Percentiles rank a stretch among this genome's conserved stretches.
phyloP scores from a whole-genome alignment of 768 basidiomycete species.

The Rubroboletus pulcherrimus region DNA sequence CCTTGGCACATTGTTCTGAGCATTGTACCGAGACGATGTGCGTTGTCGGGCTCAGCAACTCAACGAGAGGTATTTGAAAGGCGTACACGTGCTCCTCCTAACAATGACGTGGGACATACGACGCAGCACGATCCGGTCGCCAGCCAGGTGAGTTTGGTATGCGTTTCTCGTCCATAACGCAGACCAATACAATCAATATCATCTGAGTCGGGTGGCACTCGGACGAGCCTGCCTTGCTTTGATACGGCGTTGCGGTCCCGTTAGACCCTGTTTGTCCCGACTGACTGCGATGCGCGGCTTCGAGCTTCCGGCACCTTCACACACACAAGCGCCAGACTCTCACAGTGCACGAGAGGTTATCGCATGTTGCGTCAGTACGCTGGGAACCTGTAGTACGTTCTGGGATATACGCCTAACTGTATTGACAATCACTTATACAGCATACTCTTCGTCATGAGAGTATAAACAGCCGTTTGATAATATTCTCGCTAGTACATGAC shows the following conservation, averaged over 20 bases:
- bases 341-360: too few relatives aligned
- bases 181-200: neutral
- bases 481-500: too few relatives aligned
- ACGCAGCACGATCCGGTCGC: neutral
- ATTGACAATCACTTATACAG: neutral
- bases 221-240: neutral
- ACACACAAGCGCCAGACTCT: neutral
- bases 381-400: neutral
- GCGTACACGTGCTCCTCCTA: neutral
- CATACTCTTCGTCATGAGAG: neutral
- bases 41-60: neutral
- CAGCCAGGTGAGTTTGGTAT: conserved; percentile 2
- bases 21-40: neutral
- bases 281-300: neutral
- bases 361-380: too few relatives aligned
- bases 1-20: conserved; percentile 24
- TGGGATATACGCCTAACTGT: neutral
- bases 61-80: neutral
- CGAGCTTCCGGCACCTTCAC: neutral
- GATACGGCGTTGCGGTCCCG: neutral
- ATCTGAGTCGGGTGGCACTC: neutral
- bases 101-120: neutral
- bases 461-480: neutral
- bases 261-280: neutral
- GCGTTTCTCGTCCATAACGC: neutral